Conservation (phyloP, 192 early-diverging fungal genomes). For the Backusella westeae region DNA sequence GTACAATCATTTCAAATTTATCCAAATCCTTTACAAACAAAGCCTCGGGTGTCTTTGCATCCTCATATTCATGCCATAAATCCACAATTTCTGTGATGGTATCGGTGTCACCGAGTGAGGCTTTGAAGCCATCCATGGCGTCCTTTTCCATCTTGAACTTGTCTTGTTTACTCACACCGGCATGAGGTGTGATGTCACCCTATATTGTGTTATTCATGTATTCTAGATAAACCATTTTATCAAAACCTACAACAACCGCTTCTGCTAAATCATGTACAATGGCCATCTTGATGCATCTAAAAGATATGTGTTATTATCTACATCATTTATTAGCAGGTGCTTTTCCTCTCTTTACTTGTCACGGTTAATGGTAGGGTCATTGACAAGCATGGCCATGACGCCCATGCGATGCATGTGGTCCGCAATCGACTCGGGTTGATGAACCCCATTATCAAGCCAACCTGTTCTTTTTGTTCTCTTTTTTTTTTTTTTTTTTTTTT, state of each 20-base stretch:
- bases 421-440: conserved; percentile 78
- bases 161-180: conserved; percentile 73
- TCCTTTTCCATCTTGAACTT: conserved; percentile 71
- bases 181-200: conserved; percentile 90
- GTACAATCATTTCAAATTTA: conserved; percentile 96
- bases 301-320: not conserved
- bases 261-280: conserved; percentile 95
- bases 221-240: too few relatives aligned
- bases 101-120: conserved; percentile 50
- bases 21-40: conserved; percentile 87
- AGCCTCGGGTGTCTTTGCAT: conserved; percentile 69
- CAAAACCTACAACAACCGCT: conserved; percentile 59
- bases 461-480: conserved; percentile 91
- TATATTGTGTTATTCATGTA: conserved; percentile 13
- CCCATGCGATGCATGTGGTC: conserved; percentile 98
- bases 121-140: conserved; percentile 63
- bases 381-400: conserved; percentile 81
- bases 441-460: conserved; percentile 77
- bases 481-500: not conserved
- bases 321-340: not conserved
- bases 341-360: conserved; percentile 32
- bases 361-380: conserved; percentile 65
- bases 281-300: conserved; percentile 84
- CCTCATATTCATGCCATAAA: conserved; percentile 89
- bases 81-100: conserved; percentile 69